Conservation (phyloP, 495 filamentous ascomycete genomes). For the Sordaria brevicollis region DNA sequence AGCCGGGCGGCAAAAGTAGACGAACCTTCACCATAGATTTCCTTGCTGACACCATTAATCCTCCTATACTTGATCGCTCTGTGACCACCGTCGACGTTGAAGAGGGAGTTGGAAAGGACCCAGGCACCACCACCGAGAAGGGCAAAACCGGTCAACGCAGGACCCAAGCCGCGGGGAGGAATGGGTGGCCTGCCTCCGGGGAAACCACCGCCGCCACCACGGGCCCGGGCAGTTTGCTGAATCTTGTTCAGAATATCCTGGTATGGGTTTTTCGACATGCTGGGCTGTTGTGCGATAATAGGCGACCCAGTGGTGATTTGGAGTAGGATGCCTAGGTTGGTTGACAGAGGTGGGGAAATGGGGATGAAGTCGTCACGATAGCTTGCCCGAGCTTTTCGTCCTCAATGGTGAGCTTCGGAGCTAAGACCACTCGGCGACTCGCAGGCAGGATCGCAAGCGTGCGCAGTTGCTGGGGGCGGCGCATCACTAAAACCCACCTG, state of each 20-base stretch:
- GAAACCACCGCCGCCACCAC: constrained; percentile 25
- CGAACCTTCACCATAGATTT: constrained; percentile 92
- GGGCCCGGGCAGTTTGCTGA: constrained; percentile 13
- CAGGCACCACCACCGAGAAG: constrained; percentile 55
- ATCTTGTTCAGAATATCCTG: constrained; percentile 31
- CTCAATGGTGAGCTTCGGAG: not conserved
- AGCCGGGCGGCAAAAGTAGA: not conserved
- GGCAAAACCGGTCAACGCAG: constrained; percentile 26
- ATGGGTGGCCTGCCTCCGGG: constrained; percentile 26
- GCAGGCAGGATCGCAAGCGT: not conserved
- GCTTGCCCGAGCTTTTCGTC: not conserved
- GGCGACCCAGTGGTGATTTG: constrained; percentile 5
- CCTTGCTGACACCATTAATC: constrained; percentile 86
- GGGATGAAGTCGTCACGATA: not conserved
- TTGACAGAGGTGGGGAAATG: not conserved
- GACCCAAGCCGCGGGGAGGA: constrained; percentile 14
- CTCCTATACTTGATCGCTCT: constrained; percentile 97
- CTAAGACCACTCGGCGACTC: not conserved
- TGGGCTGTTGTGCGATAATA: constrained; percentile 7
- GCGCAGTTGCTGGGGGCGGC: not conserved
- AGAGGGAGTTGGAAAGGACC: constrained; percentile 69
- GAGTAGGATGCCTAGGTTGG: not conserved
- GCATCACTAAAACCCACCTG: not conserved
- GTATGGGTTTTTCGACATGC: constrained; percentile 40
- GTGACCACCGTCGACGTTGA: constrained; percentile 99